Base-by-base conservation (phyloP, 129 eudicot genomes). In the Logfia minima region DNA sequence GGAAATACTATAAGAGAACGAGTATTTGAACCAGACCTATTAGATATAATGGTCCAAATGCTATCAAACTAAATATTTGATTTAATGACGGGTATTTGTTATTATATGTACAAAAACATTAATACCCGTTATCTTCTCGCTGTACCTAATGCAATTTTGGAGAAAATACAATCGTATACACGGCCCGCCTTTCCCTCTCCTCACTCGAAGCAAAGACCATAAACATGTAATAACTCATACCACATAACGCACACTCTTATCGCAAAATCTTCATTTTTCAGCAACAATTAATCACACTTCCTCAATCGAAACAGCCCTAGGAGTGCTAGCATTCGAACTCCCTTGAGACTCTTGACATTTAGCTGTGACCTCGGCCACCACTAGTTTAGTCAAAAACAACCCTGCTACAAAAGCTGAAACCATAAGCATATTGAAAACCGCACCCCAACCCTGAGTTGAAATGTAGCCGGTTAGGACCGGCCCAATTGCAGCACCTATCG, bases 401-500 rank as follows among this genome's bases (percentile, higher is more conserved):
- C 98, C 98, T 0, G 98, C 97, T 8, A 94, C 74, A 10, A 88
- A 75, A 37, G 96, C 93, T 8, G 91, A 83, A 3, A 18, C 80
- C 96, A 90, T 90, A 34, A 94, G 85, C 98, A 91, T 94, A 11
- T 81, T 81, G 68, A 94, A 94, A 32, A 94, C 98, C 2, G 87
- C 92, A 66, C 77, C 84, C 98, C 98, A 94, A 70, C 98, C 88
- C 13, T 31, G 74, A 14, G 89, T 76, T 10, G 98, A 94, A 35
- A 94, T 82, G 79, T 91, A 94, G 2, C 98, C 97, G 0, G 98
- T 94, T 24, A 94, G 35, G 80, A 94, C 82, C 2, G 98, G 98
- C 16, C 98, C 98, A 8, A 94, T 84, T 22, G 98, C 98, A 7
- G 98, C 98, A 73, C 98, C 98, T 3, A 94, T 86, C 0, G 98